phyloP scores from a whole-genome alignment of 2,329 filamentous ascomycete species.

The Didymella sp. region DNA sequence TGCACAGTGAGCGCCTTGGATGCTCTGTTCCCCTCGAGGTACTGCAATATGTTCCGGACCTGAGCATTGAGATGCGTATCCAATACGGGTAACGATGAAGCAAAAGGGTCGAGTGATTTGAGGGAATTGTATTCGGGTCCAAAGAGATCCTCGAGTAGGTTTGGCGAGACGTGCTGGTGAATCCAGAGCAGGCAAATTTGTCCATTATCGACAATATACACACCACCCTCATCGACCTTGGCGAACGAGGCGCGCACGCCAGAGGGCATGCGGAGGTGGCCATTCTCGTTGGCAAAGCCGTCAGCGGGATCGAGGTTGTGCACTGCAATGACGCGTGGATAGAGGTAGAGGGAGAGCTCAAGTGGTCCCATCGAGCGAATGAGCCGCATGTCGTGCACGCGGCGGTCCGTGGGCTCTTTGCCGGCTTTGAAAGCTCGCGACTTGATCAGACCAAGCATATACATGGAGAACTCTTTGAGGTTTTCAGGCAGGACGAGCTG shows the following conservation, averaged over 20 bases:
- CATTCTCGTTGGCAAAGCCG: slow-evolving; percentile 91
- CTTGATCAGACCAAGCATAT: slow-evolving; percentile 88
- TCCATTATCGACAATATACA: slow-evolving; percentile 94
- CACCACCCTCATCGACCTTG: slow-evolving; percentile 88
- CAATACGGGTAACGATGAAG: slow-evolving; percentile 79
- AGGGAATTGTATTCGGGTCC: slow-evolving; percentile 75
- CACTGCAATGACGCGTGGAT: slow-evolving; percentile 89
- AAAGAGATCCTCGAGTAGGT: slow-evolving; percentile 88
- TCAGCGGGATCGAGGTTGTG: slow-evolving; percentile 89
- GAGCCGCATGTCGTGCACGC: slow-evolving; percentile 90
- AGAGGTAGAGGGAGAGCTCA: slow-evolving; percentile 90
- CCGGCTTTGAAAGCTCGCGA: slow-evolving; percentile 91
- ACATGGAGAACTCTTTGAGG: slow-evolving; percentile 96
- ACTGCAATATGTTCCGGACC: slow-evolving; percentile 90
- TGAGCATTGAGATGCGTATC: slow-evolving; percentile 94
- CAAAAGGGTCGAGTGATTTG: slow-evolving; percentile 80
- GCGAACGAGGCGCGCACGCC: slow-evolving; percentile 83
- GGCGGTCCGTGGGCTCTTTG: slow-evolving; percentile 85
- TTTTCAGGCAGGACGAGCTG: slow-evolving; percentile 95
- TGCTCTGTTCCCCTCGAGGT: slow-evolving; percentile 78
- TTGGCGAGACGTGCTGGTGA: slow-evolving; percentile 89
- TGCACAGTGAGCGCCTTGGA: slow-evolving; percentile 90
- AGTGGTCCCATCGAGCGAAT: slow-evolving; percentile 84
- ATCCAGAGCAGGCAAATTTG: slow-evolving; percentile 92
- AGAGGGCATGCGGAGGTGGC: slow-evolving; percentile 84